Conservation (phyloP, 192 early-diverging fungal species). For the Rhizophagus sp. region DNA sequence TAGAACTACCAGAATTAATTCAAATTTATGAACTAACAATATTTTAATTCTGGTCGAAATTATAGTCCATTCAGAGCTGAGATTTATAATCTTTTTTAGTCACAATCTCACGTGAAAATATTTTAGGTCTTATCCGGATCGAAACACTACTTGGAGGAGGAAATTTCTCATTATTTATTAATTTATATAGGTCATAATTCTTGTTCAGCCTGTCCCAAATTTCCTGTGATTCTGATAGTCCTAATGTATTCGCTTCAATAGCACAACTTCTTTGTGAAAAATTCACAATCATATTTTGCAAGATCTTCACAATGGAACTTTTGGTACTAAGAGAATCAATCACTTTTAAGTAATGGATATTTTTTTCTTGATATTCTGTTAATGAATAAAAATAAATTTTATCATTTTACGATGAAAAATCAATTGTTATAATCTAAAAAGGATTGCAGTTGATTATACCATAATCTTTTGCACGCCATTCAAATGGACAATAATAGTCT, state of each 20-base stretch:
- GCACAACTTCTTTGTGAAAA: slow-evolving; percentile 30
- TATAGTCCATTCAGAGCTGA: too few species aligned
- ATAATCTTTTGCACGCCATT: slow-evolving; percentile 24
- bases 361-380: slow-evolving; percentile 22
- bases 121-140: too few species aligned
- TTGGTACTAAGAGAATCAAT: not conserved
- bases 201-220: slow-evolving; percentile 21
- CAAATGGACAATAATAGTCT: slow-evolving; percentile 25
- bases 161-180: not conserved
- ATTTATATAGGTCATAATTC: slow-evolving; percentile 17
- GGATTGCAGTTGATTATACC: not conserved
- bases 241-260: slow-evolving; percentile 25
- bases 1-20: too few species aligned
- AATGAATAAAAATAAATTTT: not conserved
- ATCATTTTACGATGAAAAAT: too few species aligned
- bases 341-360: slow-evolving; percentile 13
- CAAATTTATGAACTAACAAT: too few species aligned
- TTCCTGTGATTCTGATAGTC: not conserved
- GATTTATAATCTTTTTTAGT: too few species aligned
- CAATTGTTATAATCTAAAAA: not conserved
- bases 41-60: too few species aligned
- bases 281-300: slow-evolving; percentile 27
- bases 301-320: slow-evolving; percentile 6
- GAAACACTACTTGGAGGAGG: not conserved
- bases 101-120: too few species aligned